These are phyloP conservation scores for Straminergon stramineum DNA, from an alignment of 225 moss, liverwort and hornwort genomes.

Conservation along the genomic window DNA sequence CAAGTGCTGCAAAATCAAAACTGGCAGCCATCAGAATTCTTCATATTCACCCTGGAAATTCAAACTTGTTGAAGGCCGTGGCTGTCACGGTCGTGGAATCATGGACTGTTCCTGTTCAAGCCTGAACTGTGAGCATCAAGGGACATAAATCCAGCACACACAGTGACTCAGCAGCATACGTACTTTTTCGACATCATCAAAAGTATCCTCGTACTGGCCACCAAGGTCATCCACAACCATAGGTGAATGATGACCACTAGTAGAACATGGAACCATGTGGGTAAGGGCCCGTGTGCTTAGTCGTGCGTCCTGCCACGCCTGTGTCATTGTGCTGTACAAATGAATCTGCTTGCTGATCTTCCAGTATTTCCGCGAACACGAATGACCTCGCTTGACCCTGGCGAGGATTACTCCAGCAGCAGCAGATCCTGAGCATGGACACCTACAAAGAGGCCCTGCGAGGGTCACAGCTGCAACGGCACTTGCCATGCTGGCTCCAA, in stretches of 20 bases:
- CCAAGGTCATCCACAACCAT: constrained; percentile 73
- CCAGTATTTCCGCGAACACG: not conserved
- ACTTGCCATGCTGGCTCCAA: constrained; percentile 23
- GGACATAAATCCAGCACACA: not conserved
- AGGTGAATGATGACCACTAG: constrained; percentile 48
- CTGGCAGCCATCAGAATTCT: not conserved
- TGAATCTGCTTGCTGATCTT: constrained; percentile 23
- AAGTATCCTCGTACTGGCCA: constrained; percentile 82
- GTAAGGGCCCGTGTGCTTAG: constrained; percentile 26
- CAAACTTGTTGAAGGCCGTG: not conserved
- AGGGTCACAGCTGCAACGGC: constrained; percentile 12
- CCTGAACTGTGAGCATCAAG: not conserved
- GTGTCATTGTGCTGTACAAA: constrained; percentile 58
- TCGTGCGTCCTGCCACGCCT: constrained; percentile 73
- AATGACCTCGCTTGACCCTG: constrained; percentile 1
- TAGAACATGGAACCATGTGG: constrained; percentile 36
- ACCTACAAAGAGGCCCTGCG: constrained; percentile 14
- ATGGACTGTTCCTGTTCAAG: not conserved
- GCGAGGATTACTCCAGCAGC: constrained; percentile 8
- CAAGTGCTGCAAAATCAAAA: constrained; percentile 63
- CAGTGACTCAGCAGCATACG: not conserved
- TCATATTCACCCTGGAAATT: not conserved
- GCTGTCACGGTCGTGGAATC: not conserved
- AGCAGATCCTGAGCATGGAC: constrained; percentile 5
- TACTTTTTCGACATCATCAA: constrained; percentile 88